phyloP scores from a whole-genome alignment of 305 asterid species.

The Galium porrigens region DNA sequence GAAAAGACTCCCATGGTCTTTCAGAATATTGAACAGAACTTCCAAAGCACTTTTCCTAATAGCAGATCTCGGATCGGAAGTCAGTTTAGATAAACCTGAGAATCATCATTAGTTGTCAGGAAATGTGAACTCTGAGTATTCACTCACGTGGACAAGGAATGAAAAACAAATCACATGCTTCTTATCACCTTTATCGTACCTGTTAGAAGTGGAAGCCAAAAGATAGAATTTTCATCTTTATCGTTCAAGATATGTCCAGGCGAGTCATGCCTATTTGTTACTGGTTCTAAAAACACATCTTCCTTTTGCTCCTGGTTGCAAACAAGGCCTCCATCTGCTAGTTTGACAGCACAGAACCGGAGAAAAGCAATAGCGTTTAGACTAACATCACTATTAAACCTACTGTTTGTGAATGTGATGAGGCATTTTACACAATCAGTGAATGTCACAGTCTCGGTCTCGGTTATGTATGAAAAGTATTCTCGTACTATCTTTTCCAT shows the following conservation, averaged over 20 bases:
- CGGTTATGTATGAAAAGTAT: constrained; percentile 85
- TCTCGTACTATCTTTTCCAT: constrained; percentile 97
- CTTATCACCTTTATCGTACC: constrained; percentile 26
- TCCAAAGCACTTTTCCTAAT: constrained; percentile 79
- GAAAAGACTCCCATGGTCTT: constrained; percentile 88
- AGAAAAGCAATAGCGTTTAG: constrained; percentile 98
- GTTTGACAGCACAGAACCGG: constrained; percentile 95
- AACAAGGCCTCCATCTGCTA: constrained; percentile 87
- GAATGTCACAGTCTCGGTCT: constrained; percentile 75
- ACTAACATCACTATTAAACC: constrained; percentile 92
- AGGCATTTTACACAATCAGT: constrained; percentile 96
- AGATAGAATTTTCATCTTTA: constrained; percentile 48
- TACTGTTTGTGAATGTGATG: constrained; percentile 81
- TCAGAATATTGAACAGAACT: constrained; percentile 84
- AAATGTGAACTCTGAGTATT: constrained; percentile 4
- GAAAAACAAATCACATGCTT: neutral
- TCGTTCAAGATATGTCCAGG: constrained; percentile 41
- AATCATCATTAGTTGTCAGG: constrained; percentile 19
- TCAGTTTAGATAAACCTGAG: constrained; percentile 78
- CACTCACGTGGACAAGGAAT: neutral
- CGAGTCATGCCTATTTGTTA: constrained; percentile 30
- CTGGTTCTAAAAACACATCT: constrained; percentile 26
- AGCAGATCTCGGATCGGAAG: constrained; percentile 89
- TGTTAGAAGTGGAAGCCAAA: constrained; percentile 89
- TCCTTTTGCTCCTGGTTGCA: constrained; percentile 45